Base-by-base conservation (phyloP, 805 yeast genomes). In the Metschnikowia amazonensis region DNA sequence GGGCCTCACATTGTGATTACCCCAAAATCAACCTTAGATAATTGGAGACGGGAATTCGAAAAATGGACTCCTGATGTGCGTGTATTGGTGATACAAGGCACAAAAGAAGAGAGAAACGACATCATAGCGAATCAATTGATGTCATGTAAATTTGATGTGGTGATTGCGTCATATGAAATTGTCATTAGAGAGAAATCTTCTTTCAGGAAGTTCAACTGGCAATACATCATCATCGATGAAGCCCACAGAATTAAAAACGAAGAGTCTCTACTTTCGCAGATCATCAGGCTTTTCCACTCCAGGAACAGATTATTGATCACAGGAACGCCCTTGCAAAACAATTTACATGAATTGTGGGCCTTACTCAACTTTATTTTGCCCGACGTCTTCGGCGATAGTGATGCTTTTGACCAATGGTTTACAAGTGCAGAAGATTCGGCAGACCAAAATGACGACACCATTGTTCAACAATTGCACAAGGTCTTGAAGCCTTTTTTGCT, bases 211-310 rank as follows among this genome's bases (percentile, higher is more conserved):
- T 77, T 86, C 53, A 75, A 74, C 47, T 86, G 94, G 92, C 80
- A 82, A 58, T 86, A 86, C 59, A 81, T 86, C 41, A 72, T 85
- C 17, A 82, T 86, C 50, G 95, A 86, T 64, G 95, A 86, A 65
- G 94, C 92, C 3, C 95, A 86, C 61, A 72, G 94, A 67, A 81
- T 86, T 53, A 86, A 86, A 57, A 86, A 86, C 60, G 94, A 86
- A 57, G 86, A 82, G 57, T 77, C 84, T 2, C 64, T 82, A 62
- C 65, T 85, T 37, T 82, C 89, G 0, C 92, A 85, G 58, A 86
- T 85, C 43, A 80, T 85, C 39, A 70, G 94, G 57, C 73, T 83
- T 67, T 84, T 85, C 59, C 80, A 82, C 51, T 82, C 89, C 1
- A 77, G 75, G 40, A 83, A 84, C 60, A 72, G 94, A 57, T 66